Percentiles rank a stretch among this genome's conserved stretches.
Evolutionary conservation across 1,284 basidiomycete genomes (phyloP).

Genomic region (Ustilago xerochloae): DNA sequence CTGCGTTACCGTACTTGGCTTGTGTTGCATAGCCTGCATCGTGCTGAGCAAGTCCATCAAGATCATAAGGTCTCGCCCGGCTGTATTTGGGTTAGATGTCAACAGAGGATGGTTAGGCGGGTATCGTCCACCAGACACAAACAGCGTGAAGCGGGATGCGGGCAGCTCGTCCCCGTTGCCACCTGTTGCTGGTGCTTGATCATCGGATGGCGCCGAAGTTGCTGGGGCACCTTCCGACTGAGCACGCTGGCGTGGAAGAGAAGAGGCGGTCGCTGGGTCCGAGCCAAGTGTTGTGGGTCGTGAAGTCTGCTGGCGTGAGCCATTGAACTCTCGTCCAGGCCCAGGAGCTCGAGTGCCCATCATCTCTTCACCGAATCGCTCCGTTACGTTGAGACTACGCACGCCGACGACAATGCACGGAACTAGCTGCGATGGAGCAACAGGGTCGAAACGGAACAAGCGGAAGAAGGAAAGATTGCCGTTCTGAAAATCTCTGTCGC

Average conservation of each 20-base stretch:
- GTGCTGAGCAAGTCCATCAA: conserved; percentile 64
- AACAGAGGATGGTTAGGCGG: conserved; percentile 62
- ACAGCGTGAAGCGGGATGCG: conserved; percentile 62
- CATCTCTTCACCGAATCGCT: conserved; percentile 47
- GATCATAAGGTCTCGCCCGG: conserved; percentile 64
- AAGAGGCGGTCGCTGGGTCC: conserved; percentile 5
- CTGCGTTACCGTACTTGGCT: conserved; percentile 57
- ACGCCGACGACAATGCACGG: conserved; percentile 65
- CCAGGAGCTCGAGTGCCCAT: conserved; percentile 13
- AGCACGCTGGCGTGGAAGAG: conserved; percentile 10
- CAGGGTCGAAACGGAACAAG: conserved; percentile 61
- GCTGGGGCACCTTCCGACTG: conserved; percentile 18
- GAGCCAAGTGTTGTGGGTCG: conserved; percentile 37
- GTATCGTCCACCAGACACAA: conserved; percentile 64
- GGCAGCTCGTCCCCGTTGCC: conserved; percentile 25
- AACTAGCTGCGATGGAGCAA: conserved; percentile 44
- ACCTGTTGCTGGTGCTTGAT: background rate
- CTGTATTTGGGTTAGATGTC: conserved; percentile 51
- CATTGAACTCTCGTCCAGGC: conserved; percentile 21
- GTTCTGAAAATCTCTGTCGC: conserved; percentile 54
- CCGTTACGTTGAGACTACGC: conserved; percentile 56
- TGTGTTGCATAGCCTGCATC: conserved; percentile 57
- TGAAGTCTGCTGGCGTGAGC: conserved; percentile 32
- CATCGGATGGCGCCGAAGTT: background rate
- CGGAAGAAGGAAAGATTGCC: conserved; percentile 66